Base-by-base conservation (phyloP, 495 filamentous ascomycete genomes). In the Astrothelium macrocarpum region DNA sequence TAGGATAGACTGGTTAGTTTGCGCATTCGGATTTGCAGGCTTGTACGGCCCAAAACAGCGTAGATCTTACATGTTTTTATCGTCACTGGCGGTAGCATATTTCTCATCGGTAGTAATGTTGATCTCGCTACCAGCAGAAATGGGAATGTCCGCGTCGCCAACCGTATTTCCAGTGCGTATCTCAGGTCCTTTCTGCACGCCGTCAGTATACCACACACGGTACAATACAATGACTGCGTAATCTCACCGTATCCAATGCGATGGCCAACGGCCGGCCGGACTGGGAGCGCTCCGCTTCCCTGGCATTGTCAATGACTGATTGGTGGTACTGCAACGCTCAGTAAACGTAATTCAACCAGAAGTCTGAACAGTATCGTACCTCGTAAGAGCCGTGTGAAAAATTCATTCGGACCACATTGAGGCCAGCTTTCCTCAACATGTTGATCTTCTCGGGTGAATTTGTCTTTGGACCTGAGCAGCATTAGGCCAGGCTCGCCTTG, bases 391-490 rank as follows among this genome's bases (percentile, higher is more conserved):
- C 94, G 76, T 98, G 94, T 67, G 93, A 97, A 77, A 97, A 98
- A 85, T 98, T 98, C 91, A 96, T 95, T 76, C 94, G 95, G 67
- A 97, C 94, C 66, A 98, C 91, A 77, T 97, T 97, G 66, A 97
- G 85, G 76, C 94, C 94, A 66, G 85, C 87, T 70, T 80, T 85
- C 74, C 92, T 90, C 69, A 98, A 87, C 74, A 86, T 80, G 76
- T 97, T 96, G 79, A 98, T 95, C 73, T 89, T 91, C 81, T 96
- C 89, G 53, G 90, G 88, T 53, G 91, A 95, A 82, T 98, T 98
- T 61, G 95, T 97, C 88, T 98, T 98, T 68, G 94, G 94, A 59
- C 87, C 86, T 89, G 68, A 56, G 2, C 28, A 18, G 28, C 12
- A 29, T 32, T 11, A 59, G 14, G 32, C 49, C 10, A 18, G 32